Percentiles rank a stretch among this genome's conserved stretches.
phyloP scores from a whole-genome alignment of 495 filamentous ascomycete genomes.

The Beverwykella pulmonaria region DNA sequence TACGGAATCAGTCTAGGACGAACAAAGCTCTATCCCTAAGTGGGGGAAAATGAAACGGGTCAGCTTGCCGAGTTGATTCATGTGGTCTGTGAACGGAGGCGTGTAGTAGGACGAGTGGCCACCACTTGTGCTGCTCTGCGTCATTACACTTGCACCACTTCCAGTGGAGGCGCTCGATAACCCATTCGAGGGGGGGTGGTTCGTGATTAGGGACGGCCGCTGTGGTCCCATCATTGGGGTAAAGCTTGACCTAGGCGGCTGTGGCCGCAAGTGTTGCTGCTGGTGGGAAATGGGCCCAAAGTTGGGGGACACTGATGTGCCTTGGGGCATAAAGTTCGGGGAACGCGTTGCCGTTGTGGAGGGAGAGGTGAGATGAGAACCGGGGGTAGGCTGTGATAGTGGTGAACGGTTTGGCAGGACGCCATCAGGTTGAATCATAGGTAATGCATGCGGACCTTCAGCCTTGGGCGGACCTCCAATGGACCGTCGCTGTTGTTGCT shows the following conservation, averaged over 20 bases:
- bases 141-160: slow-evolving; percentile 41
- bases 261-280: slow-evolving; percentile 48
- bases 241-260: slow-evolving; percentile 45
- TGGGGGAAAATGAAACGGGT: slow-evolving; percentile 57
- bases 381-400: slow-evolving; percentile 76
- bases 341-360: slow-evolving; percentile 62
- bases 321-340: slow-evolving; percentile 69
- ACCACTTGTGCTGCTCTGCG: slow-evolving; percentile 45
- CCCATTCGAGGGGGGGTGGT: slow-evolving; percentile 38
- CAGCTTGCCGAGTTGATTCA: slow-evolving; percentile 96
- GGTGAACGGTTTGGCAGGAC: slow-evolving; percentile 47
- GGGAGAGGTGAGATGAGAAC: slow-evolving; percentile 81
- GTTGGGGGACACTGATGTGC: slow-evolving; percentile 64
- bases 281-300: slow-evolving; percentile 61
- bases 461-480: slow-evolving; percentile 64
- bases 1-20: slow-evolving; percentile 79
- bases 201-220: slow-evolving; percentile 40
- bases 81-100: slow-evolving; percentile 87
- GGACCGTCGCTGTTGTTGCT: slow-evolving; percentile 62
- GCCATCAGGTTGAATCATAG: slow-evolving; percentile 40
- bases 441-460: slow-evolving; percentile 40
- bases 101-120: slow-evolving; percentile 63
- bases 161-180: slow-evolving; percentile 39
- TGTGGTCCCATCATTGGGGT: slow-evolving; percentile 36
- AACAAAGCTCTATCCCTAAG: slow-evolving; percentile 68